Percentiles rank a stretch among this genome's conserved stretches.
These are phyloP conservation scores for Phytopythium delawarense DNA, from an alignment of 352 stramenopile species.

Conservation along the genomic window DNA sequence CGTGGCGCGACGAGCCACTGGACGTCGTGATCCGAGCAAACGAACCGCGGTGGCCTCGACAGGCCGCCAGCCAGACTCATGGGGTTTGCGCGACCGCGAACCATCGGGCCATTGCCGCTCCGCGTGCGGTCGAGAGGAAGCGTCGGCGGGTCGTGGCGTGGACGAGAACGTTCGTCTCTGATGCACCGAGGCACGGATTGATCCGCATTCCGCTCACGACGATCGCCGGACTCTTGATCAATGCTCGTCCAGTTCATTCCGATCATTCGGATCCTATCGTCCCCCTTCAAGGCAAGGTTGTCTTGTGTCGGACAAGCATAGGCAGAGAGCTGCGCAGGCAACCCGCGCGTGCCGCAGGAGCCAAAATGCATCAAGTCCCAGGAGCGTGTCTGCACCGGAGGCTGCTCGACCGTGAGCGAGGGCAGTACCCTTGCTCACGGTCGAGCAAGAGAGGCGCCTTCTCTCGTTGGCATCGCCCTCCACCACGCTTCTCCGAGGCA, in stretches of 20 bases:
- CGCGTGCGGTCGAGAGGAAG: neutral
- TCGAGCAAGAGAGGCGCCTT: neutral
- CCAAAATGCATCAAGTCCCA: neutral
- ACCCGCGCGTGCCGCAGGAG: neutral
- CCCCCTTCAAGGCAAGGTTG: no score
- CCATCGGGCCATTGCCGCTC: no score
- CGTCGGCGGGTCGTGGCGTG: neutral
- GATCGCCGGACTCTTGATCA: no score
- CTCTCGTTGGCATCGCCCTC: neutral
- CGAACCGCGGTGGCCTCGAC: neutral
- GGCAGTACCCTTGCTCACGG: neutral
- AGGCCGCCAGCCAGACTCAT: no score
- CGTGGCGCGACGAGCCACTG: neutral
- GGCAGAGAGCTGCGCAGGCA: no score
- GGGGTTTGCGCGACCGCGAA: neutral
- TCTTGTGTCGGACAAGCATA: no score
- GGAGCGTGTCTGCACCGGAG: neutral
- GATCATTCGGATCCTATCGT: no score
- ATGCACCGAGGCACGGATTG: neutral
- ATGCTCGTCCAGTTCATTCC: no score
- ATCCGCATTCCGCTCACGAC: no score
- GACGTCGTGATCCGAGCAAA: neutral
- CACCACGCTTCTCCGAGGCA: neutral
- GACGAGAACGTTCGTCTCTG: neutral
- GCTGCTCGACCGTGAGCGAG: neutral